Conservation (phyloP, 1,284 basidiomycete genomes). For the Ganoderma sp. region DNA sequence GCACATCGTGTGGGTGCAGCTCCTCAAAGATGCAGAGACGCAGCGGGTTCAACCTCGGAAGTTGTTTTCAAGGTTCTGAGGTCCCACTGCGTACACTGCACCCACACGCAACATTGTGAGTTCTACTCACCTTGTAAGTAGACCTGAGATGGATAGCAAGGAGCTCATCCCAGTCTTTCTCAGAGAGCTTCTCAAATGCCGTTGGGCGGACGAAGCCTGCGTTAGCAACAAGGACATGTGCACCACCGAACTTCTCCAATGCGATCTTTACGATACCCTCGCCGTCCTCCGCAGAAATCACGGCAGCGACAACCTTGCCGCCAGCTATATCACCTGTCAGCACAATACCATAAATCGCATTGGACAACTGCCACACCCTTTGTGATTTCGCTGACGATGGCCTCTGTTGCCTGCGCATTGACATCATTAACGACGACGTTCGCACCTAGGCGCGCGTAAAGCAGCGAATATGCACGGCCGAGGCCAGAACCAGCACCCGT, state of each 20-base stretch:
- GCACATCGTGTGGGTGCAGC: background rate
- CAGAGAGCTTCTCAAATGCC: slow-evolving; percentile 88
- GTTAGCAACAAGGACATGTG: slow-evolving; percentile 93
- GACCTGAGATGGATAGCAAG: slow-evolving; percentile 86
- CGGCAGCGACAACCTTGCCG: slow-evolving; percentile 85
- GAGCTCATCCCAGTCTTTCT: slow-evolving; percentile 95
- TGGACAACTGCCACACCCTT: slow-evolving; percentile 54
- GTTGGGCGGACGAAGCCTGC: slow-evolving; percentile 95
- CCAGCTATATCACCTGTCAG: slow-evolving; percentile 59
- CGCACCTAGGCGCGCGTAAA: slow-evolving; percentile 91
- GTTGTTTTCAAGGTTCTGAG: too few species aligned
- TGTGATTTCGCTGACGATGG: slow-evolving; percentile 88
- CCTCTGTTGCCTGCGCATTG: slow-evolving; percentile 81
- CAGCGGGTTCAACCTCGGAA: background rate
- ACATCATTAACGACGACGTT: slow-evolving; percentile 99
- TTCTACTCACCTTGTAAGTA: slow-evolving; percentile 32
- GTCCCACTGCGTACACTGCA: background rate
- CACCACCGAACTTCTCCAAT: slow-evolving; percentile 85
- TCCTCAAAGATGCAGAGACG: background rate
- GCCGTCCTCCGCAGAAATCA: slow-evolving; percentile 92
- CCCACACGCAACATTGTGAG: background rate
- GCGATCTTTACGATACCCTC: slow-evolving; percentile 90
- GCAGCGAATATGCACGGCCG: slow-evolving; percentile 89
- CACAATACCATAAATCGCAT: background rate
- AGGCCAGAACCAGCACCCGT: slow-evolving; percentile 95